A percentile compares a stretch with the other conserved stretches of the same genome.
These are phyloP conservation scores for Shiraia bambusicola DNA, from an alignment of 2,329 filamentous ascomycete genomes.

Conservation along the genomic window DNA sequence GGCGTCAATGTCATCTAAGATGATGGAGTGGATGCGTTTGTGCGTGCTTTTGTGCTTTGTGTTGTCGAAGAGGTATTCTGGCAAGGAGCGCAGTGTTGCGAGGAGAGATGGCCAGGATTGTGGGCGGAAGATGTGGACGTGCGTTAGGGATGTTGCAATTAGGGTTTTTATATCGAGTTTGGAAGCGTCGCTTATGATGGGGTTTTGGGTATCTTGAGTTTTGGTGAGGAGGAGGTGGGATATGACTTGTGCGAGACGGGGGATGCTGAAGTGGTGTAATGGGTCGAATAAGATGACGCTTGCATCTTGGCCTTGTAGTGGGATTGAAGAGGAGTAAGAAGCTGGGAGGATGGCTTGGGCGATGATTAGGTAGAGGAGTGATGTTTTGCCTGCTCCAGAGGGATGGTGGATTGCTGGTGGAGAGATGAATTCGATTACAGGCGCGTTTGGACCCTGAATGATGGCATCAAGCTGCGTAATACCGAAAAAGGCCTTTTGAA, in stretches of 20 bases:
- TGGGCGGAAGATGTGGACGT: constrained; percentile 62
- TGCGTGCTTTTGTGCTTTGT: constrained; percentile 51
- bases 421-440: constrained; percentile 57
- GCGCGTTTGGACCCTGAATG: constrained; percentile 13
- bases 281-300: constrained; percentile 58
- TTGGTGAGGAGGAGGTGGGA: constrained; percentile 11
- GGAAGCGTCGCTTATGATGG: constrained; percentile 1
- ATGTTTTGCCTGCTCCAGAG: constrained; percentile 59
- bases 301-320: constrained; percentile 46
- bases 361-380: constrained; percentile 59
- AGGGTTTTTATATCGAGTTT: constrained; percentile 22
- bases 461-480: constrained; percentile 51
- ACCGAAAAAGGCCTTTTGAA: constrained; percentile 35
- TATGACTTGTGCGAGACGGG: constrained; percentile 49
- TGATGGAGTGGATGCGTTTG: constrained; percentile 52
- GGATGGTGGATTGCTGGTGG: constrained; percentile 36
- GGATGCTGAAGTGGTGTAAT: constrained; percentile 56
- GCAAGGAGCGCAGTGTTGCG: constrained; percentile 51
- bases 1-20: constrained; percentile 57
- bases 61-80: constrained; percentile 54
- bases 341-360: constrained; percentile 54
- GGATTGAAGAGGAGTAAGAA: constrained; percentile 9
- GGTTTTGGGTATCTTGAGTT: not conserved
- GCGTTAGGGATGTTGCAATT: constrained; percentile 48
- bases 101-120: constrained; percentile 54